Percentiles rank a stretch among this genome's conserved stretches.
These are phyloP conservation scores for Lepidopterella palustris DNA, from an alignment of 495 filamentous ascomycete genomes.

Conservation along the genomic window DNA sequence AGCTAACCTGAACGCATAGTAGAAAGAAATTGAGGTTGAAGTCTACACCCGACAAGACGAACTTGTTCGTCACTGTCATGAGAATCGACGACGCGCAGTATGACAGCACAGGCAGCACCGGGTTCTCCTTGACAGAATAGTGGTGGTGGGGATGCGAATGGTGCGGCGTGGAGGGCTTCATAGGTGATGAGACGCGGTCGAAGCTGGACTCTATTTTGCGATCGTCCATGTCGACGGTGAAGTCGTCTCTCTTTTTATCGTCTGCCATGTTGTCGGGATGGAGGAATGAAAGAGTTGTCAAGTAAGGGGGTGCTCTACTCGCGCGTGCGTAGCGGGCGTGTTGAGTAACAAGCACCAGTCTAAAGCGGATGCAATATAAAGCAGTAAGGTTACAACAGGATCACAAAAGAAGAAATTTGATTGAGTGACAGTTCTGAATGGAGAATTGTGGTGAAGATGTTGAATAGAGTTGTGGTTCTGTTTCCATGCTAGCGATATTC, in stretches of 20 bases:
- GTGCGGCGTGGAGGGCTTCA: constrained; percentile 36
- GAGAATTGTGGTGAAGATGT: too few relatives aligned
- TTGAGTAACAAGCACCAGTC: not conserved
- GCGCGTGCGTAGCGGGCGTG: too few relatives aligned
- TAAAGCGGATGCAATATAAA: not conserved
- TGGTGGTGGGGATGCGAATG: constrained; percentile 28
- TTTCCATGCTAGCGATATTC: too few relatives aligned
- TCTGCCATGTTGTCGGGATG: constrained; percentile 49
- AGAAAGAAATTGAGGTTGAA: constrained; percentile 99
- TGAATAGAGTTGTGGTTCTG: too few relatives aligned
- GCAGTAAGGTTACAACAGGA: too few relatives aligned
- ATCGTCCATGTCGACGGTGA: constrained; percentile 42
- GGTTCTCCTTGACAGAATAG: constrained; percentile 54
- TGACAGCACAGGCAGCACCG: constrained; percentile 70
- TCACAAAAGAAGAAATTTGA: too few relatives aligned
- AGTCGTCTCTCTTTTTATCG: constrained; percentile 73
- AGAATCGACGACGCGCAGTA: constrained; percentile 94
- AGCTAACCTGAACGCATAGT: constrained; percentile 81
- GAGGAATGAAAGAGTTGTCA: constrained; percentile 15
- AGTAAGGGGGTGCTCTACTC: constrained; percentile 8
- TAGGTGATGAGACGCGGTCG: constrained; percentile 35
- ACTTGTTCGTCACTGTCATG: constrained; percentile 99
- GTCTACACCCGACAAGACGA: constrained; percentile 78
- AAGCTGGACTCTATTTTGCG: constrained; percentile 50
- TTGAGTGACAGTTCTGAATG: too few relatives aligned